Evolutionary conservation across 129 eudicot species (phyloP), one percentile per base, ranked within the genome.

Genomic region (Flaveria sonorensis): DNA sequence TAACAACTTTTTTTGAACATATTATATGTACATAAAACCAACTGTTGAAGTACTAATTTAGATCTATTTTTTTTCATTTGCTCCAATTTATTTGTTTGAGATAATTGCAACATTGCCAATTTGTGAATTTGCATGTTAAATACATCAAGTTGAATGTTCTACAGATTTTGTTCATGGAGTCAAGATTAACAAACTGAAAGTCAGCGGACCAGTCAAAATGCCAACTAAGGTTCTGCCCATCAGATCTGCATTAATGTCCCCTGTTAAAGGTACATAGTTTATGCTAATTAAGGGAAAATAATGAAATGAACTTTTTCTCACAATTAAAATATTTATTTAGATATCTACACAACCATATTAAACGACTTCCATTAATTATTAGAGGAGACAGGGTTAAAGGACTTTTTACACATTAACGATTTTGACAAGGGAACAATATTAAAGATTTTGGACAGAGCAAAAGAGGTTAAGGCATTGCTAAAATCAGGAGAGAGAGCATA

Each of bases 401-500:
- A 93, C 83, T 93, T 93, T 77, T 67, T 93, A 67, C 97, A 90
- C 86, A 87, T 93, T 51, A 60, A 74, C 43, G 98, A 90, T 72
- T 90, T 88, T 78, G 89, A 93, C 80, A 93, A 87, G 75, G 93
- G 82, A 61, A 93, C 98, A 26, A 87, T 93, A 46, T 32, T 90
- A 74, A 87, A 86, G 81, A 93, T 93, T 32, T 80, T 93, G 72
- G 97, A 90, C 74, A 85, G 93, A 55, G 98, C 97, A 9, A 70
- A 73, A 81, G 96, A 90, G 84, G 97, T 93, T 66, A 93, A 93
- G 84, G 91, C 89, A 8, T 77, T 85, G 67, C 74, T 93, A 43
- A 93, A 93, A 83, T 90, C 97, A 47, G 98, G 97, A 77, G 98
- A 93, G 66, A 87, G 88, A 77, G 85, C 92, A 9, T 90, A 85